Percentiles rank a stretch among this genome's conserved stretches.
phyloP scores from a whole-genome alignment of 805 yeast species.

The Candida sakaeoensis region DNA sequence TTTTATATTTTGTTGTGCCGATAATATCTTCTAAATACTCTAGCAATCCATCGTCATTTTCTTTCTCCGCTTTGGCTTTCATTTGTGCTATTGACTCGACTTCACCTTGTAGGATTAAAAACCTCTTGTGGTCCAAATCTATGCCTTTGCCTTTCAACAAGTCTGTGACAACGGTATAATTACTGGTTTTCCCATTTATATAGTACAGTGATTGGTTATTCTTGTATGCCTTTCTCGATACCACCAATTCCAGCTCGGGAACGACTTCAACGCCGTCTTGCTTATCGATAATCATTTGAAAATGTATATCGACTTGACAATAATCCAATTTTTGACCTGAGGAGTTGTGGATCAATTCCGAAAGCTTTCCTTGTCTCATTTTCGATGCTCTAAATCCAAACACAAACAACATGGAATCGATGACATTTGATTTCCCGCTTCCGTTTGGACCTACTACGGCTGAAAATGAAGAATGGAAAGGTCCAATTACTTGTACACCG shows the following conservation, averaged over 20 bases:
- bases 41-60: conserved; percentile 86
- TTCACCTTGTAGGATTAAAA: conserved; percentile 93
- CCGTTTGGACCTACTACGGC: conserved; percentile 99
- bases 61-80: conserved; percentile 95
- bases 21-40: conserved; percentile 96
- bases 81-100: conserved; percentile 97
- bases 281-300: conserved; percentile 69
- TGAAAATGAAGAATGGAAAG: conserved; percentile 88
- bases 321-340: conserved; percentile 51
- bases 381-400: conserved; percentile 96
- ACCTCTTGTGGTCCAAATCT: conserved; percentile 92
- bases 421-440: conserved; percentile 95
- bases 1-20: conserved; percentile 85
- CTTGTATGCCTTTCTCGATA: conserved; percentile 75
- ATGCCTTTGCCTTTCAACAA: conserved; percentile 78
- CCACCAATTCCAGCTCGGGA: conserved; percentile 58
- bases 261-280: conserved; percentile 24
- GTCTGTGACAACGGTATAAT: conserved; percentile 73
- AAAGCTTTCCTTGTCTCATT: conserved; percentile 93
- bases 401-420: conserved; percentile 92
- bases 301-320: conserved; percentile 91
- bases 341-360: conserved; percentile 90
- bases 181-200: conserved; percentile 65
- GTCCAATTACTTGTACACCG: conserved; percentile 89
- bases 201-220: conserved; percentile 77